Conservation (phyloP, 495 filamentous ascomycete species). For the Penicillium subrubescens region DNA sequence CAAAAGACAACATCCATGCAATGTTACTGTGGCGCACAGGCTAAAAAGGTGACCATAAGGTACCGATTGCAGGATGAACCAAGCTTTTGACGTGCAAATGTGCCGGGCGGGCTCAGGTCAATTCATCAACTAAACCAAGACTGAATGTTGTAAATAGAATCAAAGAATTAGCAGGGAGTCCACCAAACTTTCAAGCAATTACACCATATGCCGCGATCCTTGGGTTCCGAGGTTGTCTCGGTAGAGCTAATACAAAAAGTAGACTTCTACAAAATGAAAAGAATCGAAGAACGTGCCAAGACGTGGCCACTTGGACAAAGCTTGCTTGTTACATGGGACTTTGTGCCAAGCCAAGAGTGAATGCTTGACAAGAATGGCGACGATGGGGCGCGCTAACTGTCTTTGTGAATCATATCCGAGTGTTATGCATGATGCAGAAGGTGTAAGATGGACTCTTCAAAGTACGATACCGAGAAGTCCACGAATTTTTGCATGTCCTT, state of each 20-base stretch:
- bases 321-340: not conserved
- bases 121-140: not conserved
- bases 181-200: not conserved
- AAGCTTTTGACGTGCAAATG: constrained; percentile 1
- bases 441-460: not conserved
- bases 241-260: not conserved
- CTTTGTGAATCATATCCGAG: not conserved
- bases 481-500: not conserved
- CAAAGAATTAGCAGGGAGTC: not conserved
- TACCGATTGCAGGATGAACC: not conserved
- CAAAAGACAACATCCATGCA: not conserved
- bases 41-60: not conserved
- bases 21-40: not conserved
- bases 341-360: not conserved
- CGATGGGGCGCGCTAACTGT: not conserved
- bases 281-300: not conserved
- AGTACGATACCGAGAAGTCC: not conserved
- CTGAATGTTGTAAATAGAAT: not conserved
- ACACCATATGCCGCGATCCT: not conserved
- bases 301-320: not conserved
- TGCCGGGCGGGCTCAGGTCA: not conserved
- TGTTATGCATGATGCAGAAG: not conserved
- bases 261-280: not conserved
- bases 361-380: not conserved
- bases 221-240: not conserved